These are phyloP conservation scores for Umbelopsis sp. DNA, from an alignment of 192 early-diverging fungal genomes.

Conservation along the genomic window DNA sequence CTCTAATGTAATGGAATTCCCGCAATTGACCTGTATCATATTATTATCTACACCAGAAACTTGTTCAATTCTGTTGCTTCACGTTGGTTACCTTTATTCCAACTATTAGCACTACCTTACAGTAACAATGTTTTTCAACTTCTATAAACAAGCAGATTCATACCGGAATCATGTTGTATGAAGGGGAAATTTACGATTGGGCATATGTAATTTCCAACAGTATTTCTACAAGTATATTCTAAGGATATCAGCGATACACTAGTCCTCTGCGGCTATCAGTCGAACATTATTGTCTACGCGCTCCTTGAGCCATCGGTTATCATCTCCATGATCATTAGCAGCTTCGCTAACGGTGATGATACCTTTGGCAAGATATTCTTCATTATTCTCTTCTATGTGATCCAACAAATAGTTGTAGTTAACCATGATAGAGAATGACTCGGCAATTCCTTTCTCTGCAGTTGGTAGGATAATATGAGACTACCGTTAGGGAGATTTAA, in stretches of 20 bases:
- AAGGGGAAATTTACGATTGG: background rate
- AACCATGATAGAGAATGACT: slow-evolving; percentile 93
- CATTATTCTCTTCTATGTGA: slow-evolving; percentile 81
- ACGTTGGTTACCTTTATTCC: background rate
- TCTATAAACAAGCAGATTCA: too few species aligned
- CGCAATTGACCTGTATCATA: background rate
- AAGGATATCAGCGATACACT: background rate
- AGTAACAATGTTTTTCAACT: too few species aligned
- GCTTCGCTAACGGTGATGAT: slow-evolving; percentile 52
- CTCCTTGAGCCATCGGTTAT: background rate
- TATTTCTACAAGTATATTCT: background rate
- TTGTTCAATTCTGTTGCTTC: background rate
- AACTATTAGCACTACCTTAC: too few species aligned
- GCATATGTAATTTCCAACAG: background rate
- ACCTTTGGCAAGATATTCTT: slow-evolving; percentile 67
- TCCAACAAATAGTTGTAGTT: slow-evolving; percentile 88
- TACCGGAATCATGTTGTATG: too few species aligned
- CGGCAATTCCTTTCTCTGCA: slow-evolving; percentile 73
- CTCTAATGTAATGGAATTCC: slow-evolving; percentile 49
- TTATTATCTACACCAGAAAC: slow-evolving; percentile 9
- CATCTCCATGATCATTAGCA: background rate
- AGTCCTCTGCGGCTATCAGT: background rate
- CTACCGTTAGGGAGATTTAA: too few species aligned
- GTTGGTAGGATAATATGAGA: too few species aligned
- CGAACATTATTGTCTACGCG: background rate